Base-by-base conservation (phyloP, 148 eudicot species). In the Pouteria glomerata region DNA sequence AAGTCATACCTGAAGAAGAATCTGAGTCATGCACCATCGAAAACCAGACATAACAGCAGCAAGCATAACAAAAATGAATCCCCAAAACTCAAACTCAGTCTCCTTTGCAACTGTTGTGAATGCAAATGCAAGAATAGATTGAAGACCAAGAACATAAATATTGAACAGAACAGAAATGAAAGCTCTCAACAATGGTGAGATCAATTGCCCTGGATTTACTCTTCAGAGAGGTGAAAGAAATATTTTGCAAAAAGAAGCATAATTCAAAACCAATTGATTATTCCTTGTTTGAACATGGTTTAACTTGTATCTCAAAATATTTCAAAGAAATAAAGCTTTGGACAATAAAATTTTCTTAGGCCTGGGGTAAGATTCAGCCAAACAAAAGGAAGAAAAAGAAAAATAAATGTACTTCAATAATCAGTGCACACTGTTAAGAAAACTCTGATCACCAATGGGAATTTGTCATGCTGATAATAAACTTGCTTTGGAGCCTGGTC, bases 21-120 rank as follows among this genome's bases (percentile, higher is more conserved):
- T 95, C 82, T 95, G 99, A 53, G 96, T 95, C 99, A 95, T 95
- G 72, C 89, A 84, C 99, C 99, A 95, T 70, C 97, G 96, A 61
- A 95, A 95, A 41, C 99, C 99, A 77, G 99, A 88, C 99, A 95
- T 91, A 75, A 95, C 96, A 82, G 99, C 96, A 76, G 99, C 99
- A 86, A 95, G 97, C 96, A 91, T 95, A 63, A 95, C 99, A 76
- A 95, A 95, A 26, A 91, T 18, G 74, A 95, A 95, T 60, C 99
- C 99, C 99, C 96, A 91, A 66, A 95, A 82, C 63, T 95, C 96
- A 82, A 95, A 95, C 68, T 92, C 97, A 45, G 97, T 87, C 76
- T 95, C 99, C 82, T 78, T 95, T 68, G 97, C 97, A 73, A 95
- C 97, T 91, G 84, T 37, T 23, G 53, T 64, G 11, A 41, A 81